Percentiles rank a stretch among this genome's conserved stretches.
These are phyloP conservation scores for Plasmodium knowlesi DNA, from an alignment of 169 alveolate genomes.

Conservation along the genomic window DNA sequence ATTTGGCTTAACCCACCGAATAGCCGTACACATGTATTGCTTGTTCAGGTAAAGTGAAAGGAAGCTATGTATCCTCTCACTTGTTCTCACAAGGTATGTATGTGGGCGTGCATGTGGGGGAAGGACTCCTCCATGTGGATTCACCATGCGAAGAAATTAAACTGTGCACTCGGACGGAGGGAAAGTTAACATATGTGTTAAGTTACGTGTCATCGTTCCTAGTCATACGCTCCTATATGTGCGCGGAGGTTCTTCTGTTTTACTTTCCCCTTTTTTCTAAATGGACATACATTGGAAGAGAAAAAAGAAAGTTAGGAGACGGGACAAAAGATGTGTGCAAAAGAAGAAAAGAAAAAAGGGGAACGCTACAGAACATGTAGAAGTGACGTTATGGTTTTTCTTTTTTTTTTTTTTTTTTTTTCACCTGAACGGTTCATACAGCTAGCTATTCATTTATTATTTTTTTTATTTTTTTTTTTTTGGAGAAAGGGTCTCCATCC, in stretches of 20 bases:
- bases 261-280: not conserved
- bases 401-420: too few relatives aligned
- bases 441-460: too few relatives aligned
- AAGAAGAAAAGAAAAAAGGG: not conserved
- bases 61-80: not conserved
- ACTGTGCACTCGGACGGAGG: not conserved
- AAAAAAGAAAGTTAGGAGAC: not conserved
- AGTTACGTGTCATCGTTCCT: not conserved
- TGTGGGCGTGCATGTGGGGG: not conserved
- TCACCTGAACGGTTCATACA: too few relatives aligned
- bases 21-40: not conserved
- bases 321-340: not conserved
- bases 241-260: not conserved
- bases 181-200: not conserved
- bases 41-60: not conserved
- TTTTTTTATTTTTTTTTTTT: too few relatives aligned
- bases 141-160: not conserved
- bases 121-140: not conserved
- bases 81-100: not conserved
- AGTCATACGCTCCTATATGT: not conserved
- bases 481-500: not conserved
- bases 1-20: not conserved
- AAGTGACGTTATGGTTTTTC: too few relatives aligned
- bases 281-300: not conserved
- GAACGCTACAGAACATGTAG: too few relatives aligned